These are phyloP conservation scores for Candida glaebosa DNA, from an alignment of 805 yeast genomes.

Conservation along the genomic window DNA sequence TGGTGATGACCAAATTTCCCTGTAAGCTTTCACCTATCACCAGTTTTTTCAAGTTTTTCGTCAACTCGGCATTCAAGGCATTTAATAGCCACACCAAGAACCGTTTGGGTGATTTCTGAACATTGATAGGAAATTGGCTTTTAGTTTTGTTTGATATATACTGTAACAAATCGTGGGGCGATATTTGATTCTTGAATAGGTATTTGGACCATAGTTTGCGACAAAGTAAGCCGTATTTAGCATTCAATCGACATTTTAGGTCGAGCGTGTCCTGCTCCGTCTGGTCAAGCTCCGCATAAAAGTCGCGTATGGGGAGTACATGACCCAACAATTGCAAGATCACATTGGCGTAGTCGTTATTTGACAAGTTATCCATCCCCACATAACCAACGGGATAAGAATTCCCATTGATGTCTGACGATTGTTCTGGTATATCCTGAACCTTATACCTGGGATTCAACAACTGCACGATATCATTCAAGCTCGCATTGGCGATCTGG, in stretches of 20 bases:
- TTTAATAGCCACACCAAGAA: slow-evolving; percentile 62
- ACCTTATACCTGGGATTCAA: slow-evolving; percentile 49
- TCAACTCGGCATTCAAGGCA: slow-evolving; percentile 28
- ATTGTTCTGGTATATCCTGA: slow-evolving; percentile 23
- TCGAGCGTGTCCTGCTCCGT: slow-evolving; percentile 10
- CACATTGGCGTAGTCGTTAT: slow-evolving; percentile 55
- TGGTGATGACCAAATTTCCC: slow-evolving; percentile 44
- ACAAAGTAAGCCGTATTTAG: slow-evolving; percentile 42
- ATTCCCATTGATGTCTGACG: slow-evolving; percentile 43
- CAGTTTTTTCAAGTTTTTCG: slow-evolving; percentile 7
- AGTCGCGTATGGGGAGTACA: slow-evolving; percentile 43
- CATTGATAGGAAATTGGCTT: slow-evolving; percentile 36
- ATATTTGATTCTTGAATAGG: slow-evolving; percentile 57
- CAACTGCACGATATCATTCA: slow-evolving; percentile 48
- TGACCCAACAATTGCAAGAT: slow-evolving; percentile 56
- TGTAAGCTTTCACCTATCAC: slow-evolving; percentile 41
- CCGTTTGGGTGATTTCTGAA: slow-evolving; percentile 49
- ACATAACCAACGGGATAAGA: slow-evolving; percentile 60
- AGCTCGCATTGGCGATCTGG: slow-evolving; percentile 26
- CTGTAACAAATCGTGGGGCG: slow-evolving; percentile 65
- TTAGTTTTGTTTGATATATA: slow-evolving; percentile 42
- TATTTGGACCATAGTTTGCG: slow-evolving; percentile 64
- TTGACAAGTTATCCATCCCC: slow-evolving; percentile 55
- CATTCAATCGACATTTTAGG: slow-evolving; percentile 26
- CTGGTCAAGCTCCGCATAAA: slow-evolving; percentile 23